Conservation (phyloP, 108 stramenopile species). For the Bacterosira constricta region DNA sequence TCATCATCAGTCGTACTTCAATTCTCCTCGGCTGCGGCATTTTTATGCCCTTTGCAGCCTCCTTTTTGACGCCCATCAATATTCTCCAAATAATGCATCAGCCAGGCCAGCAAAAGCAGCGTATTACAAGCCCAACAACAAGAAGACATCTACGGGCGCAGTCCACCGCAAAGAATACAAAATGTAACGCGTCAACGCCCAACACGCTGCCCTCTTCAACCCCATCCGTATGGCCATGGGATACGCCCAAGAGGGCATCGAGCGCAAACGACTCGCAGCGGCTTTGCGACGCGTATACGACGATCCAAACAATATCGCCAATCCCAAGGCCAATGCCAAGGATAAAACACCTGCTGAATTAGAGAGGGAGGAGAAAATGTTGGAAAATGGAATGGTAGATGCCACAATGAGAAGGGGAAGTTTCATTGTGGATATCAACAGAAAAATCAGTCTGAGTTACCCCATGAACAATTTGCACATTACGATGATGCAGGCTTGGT, state of each 20-base stretch:
- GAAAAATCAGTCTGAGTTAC: slow-evolving; percentile 64
- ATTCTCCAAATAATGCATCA: no score
- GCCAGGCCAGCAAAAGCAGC: no score
- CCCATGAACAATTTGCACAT: slow-evolving; percentile 77
- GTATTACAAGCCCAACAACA: no score
- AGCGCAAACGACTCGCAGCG: slow-evolving; percentile 64
- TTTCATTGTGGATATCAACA: slow-evolving; percentile 89
- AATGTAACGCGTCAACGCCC: slow-evolving; percentile 74
- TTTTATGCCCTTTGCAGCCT: no score
- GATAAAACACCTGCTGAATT: slow-evolving; percentile 34
- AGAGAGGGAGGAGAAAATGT: slow-evolving; percentile 63
- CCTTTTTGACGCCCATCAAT: no score
- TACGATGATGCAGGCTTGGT: slow-evolving; percentile 89
- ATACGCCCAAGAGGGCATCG: slow-evolving; percentile 78
- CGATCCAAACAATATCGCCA: slow-evolving; percentile 68
- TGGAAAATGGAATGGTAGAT: slow-evolving; percentile 73
- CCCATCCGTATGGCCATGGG: slow-evolving; percentile 88
- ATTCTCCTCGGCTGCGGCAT: no score
- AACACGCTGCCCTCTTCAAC: slow-evolving; percentile 78
- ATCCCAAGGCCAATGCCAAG: slow-evolving; percentile 62
- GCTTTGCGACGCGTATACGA: slow-evolving; percentile 87
- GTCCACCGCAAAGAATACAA: slow-evolving; percentile 92
- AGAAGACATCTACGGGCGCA: slow-evolving; percentile 85
- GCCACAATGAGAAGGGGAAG: slow-evolving; percentile 78
- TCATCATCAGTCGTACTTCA: no score